Evolutionary conservation across 257 asterid genomes (phyloP), one percentile per base, ranked within the genome.

Genomic region (Solanum tarapatanum): DNA sequence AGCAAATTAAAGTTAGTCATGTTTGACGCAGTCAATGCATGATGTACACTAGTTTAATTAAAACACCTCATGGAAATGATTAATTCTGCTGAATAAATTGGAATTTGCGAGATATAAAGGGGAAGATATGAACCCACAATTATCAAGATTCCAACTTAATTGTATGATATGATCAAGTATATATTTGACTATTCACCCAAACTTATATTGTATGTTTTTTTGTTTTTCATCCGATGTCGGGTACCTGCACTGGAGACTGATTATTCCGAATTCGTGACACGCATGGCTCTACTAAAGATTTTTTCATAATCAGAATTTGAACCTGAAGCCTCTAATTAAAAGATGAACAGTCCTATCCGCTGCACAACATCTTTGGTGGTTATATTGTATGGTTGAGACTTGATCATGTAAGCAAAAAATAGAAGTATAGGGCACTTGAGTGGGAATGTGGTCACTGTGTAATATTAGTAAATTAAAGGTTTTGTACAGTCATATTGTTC

Each of bases 191-290:
- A 36, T 35, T 74, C 51, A 21, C 3, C 30, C 13, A 9, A 74
- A 55, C 64, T 55, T 55, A 17, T 19, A 6, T 55, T 0, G 24
- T 55, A 7, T 55, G 24, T 6, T 17, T 55, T 55, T 17, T 14
- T 6, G 7, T 51, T 55, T 17, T 6, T 19, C 2, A 51, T 43
- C 1, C 58, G 58, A 1, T 43, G 21, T 51, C 0, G 0, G 3
- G 0, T 55, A 55, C 0, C 23, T 6, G 3, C 1, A 6, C 0
- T 51, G n/a, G 1, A 51, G 23, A 0, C 0, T 1, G n/a, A 0
- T 7, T 55, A 55, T 55, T 55, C 2, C 0, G 4, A 7, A 55
- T 55, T 17, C 10, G 0, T 7, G 23, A 7, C 1, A 4, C 4
- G 4, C 3, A 48, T 1, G 9, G n/a, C 58, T 13, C 1, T 17